These are phyloP conservation scores for Pichia inconspicua DNA, from an alignment of 1,139 yeast species.

Conservation along the genomic window DNA sequence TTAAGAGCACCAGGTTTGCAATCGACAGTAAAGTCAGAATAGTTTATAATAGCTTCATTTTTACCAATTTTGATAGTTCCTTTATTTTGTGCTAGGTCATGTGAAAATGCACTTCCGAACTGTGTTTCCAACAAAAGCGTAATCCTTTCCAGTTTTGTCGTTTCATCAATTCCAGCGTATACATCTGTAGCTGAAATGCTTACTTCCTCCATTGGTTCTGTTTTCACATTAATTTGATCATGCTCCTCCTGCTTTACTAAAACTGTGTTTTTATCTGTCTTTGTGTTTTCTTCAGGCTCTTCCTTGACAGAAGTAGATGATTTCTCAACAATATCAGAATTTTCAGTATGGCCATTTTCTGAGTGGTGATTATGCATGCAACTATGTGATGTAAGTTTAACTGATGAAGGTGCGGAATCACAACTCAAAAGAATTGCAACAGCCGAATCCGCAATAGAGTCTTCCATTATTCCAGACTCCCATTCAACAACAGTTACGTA, in stretches of 20 bases:
- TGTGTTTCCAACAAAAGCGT: conserved; percentile 66
- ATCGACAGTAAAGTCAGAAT: conserved; percentile 56
- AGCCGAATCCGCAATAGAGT: conserved; percentile 90
- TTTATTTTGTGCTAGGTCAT: conserved; percentile 32
- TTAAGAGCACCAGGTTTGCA: conserved; percentile 71
- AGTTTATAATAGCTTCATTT: conserved; percentile 62
- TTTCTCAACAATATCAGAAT: background rate
- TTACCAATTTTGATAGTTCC: conserved; percentile 61
- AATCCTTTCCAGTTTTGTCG: conserved; percentile 42
- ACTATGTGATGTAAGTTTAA: conserved; percentile 63
- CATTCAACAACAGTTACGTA: conserved; percentile 67
- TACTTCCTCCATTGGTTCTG: background rate
- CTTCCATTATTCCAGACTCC: conserved; percentile 86
- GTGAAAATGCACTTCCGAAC: conserved; percentile 69
- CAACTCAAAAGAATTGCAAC: conserved; percentile 85
- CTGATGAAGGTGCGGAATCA: conserved; percentile 93
- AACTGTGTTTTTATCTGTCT: background rate
- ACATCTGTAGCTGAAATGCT: background rate
- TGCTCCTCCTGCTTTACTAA: background rate
- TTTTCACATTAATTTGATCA: background rate
- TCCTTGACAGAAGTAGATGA: background rate
- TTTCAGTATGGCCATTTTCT: conserved; percentile 2
- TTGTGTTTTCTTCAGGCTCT: background rate
- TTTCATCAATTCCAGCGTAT: background rate
- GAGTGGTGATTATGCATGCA: conserved; percentile 36